Base-by-base conservation (phyloP, 495 filamentous ascomycete species). In the Podospora pseudopauciseta region DNA sequence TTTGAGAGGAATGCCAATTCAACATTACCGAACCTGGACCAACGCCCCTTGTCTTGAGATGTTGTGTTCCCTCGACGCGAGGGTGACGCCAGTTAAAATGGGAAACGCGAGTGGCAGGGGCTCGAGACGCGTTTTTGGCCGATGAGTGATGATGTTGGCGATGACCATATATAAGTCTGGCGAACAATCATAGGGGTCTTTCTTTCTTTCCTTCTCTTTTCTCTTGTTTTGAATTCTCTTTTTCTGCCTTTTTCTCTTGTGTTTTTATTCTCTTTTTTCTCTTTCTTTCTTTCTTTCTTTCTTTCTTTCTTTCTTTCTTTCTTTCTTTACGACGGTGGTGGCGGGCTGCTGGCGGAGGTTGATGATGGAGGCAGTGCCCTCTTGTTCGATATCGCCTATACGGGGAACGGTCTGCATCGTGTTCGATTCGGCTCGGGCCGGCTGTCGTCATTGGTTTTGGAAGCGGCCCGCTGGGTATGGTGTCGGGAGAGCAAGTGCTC, bases 201-300 rank as follows among this genome's bases (percentile, higher is more conserved):
- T 79, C 75, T 78, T 79, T 79, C 74, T 79, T 80, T 79, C 78
- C 77, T 79, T 79, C 77, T 80, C 76, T 80, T 78, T 79, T 65
- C 72, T 76, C 73, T 80, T 79, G 63, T 75, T 77, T 77, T 77
- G 76, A 70, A 70, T 73, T 74, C 73, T 78, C 76, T 76, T 79
- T 78, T 77, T 67, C 70, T 67, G 70, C 72, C 58, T 65, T 74
- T 75, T 74, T 76, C 67, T 73, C 71, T 73, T 74, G 44, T 16
- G 15, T 7, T 74, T 75, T 74, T 74, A 64, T 76, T 78, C 72
- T 78, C 74, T 71, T 80, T 79, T 77, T 70, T 76, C 72, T 76
- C 72, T 77, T 70, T 76, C 72, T 74, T 73, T 74, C 72, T 76
- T 79, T 78, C 76, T 76, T 80, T 80, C 72, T 77, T 70, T 76